A percentile compares a stretch with the other conserved stretches of the same genome.
phyloP scores from a whole-genome alignment of 2,329 filamentous ascomycete species.

The Tolypocladium pustulatum region DNA sequence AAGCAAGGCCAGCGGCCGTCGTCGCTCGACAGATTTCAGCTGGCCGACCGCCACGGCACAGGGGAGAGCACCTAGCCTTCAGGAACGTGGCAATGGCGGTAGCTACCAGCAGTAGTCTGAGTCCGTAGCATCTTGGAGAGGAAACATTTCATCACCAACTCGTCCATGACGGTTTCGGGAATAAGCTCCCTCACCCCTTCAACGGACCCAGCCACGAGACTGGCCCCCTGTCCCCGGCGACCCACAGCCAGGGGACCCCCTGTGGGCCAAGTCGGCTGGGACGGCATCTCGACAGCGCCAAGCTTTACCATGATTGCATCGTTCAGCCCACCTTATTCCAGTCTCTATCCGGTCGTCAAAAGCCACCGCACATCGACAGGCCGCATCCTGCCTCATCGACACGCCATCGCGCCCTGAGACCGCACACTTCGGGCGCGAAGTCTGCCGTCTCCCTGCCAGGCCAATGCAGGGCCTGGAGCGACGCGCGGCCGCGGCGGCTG shows the following conservation, averaged over 20 bases:
- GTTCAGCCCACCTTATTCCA: not conserved
- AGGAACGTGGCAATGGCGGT: not conserved
- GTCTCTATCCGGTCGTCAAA: not conserved
- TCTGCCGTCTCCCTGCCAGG: not conserved
- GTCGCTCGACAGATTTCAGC: not conserved
- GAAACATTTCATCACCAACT: not conserved
- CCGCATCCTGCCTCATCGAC: not conserved
- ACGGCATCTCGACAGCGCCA: conserved; percentile 25
- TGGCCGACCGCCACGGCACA: not conserved
- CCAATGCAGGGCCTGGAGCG: not conserved
- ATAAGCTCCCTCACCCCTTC: not conserved
- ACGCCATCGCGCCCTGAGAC: not conserved
- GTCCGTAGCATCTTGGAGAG: not conserved
- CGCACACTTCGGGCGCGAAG: not conserved
- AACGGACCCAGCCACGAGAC: not conserved
- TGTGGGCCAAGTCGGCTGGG: conserved; percentile 25
- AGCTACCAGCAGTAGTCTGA: not conserved
- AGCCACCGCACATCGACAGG: not conserved
- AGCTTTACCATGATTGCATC: conserved; percentile 3
- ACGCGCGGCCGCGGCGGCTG: not conserved
- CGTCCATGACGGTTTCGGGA: not conserved
- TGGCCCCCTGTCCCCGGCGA: conserved; percentile 1
- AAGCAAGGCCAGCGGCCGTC: not conserved
- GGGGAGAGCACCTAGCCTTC: not conserved
- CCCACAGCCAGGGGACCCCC: conserved; percentile 5